These are phyloP conservation scores for Kazachstania bromeliacearum DNA, from an alignment of 805 yeast species.

Conservation along the genomic window DNA sequence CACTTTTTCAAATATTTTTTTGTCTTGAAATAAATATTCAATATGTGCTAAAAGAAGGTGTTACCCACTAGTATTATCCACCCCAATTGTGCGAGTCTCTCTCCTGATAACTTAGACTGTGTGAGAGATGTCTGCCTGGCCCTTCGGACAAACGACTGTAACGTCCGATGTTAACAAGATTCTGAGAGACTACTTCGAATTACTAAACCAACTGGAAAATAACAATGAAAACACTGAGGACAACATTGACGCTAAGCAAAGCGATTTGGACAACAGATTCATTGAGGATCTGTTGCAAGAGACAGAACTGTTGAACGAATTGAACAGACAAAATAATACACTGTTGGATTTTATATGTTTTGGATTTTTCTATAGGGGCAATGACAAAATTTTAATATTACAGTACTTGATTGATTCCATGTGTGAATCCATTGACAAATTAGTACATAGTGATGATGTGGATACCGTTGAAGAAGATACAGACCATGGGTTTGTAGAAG, in stretches of 20 bases:
- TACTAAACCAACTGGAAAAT: slow-evolving; percentile 19
- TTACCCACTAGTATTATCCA: background rate
- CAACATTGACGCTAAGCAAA: too few species aligned
- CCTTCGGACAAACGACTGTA: slow-evolving; percentile 32
- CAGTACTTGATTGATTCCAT: background rate
- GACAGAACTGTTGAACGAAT: slow-evolving; percentile 31
- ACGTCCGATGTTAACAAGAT: slow-evolving; percentile 31
- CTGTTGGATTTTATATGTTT: slow-evolving; percentile 40
- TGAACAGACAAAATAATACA: slow-evolving; percentile 32
- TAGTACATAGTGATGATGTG: background rate
- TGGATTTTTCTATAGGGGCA: slow-evolving; percentile 25
- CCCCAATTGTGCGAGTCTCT: too few species aligned
- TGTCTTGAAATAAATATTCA: too few species aligned
- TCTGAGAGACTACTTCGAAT: slow-evolving; percentile 34
- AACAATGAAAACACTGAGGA: background rate
- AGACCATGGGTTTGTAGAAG: slow-evolving; percentile 4
- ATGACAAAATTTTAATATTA: too few species aligned
- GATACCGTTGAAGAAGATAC: slow-evolving; percentile 1
- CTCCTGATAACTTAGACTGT: too few species aligned
- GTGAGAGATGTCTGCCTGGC: slow-evolving; percentile 35
- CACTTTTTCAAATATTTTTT: too few species aligned
- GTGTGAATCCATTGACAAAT: background rate
- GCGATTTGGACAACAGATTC: slow-evolving; percentile 23
- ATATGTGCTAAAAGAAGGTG: too few species aligned
- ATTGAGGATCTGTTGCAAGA: slow-evolving; percentile 34